phyloP scores from a whole-genome alignment of 345 rosid species.

The Eutrema japonicum region DNA sequence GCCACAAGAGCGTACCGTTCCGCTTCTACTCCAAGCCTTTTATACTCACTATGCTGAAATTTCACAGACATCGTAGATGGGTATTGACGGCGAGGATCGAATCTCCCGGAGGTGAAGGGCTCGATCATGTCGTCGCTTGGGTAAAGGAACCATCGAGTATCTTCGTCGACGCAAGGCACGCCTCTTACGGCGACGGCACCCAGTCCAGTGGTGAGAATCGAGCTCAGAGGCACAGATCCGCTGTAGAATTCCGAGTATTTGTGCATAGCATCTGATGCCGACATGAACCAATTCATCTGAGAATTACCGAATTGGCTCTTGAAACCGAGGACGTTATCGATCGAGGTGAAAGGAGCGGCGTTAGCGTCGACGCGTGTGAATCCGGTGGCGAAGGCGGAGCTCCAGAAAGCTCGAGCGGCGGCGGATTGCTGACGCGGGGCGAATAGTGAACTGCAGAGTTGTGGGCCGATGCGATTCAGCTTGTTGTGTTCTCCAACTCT shows the following conservation, averaged over 20 bases:
- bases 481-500: neutral
- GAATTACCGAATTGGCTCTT: neutral
- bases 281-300: neutral
- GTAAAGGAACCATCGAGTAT: neutral
- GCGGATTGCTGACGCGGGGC: neutral
- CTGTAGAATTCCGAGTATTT: neutral
- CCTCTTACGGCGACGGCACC: slow-evolving; percentile 4
- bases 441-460: neutral
- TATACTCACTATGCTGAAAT: neutral
- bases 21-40: neutral
- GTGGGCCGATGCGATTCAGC: slow-evolving; percentile 5
- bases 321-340: neutral
- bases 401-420: slow-evolving; percentile 7
- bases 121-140: neutral
- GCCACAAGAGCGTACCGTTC: neutral
- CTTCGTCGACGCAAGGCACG: neutral
- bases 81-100: neutral
- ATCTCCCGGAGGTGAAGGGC: neutral
- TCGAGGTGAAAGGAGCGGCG: neutral
- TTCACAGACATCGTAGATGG: neutral
- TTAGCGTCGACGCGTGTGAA: neutral
- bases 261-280: neutral
- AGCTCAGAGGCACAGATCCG: neutral
- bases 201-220: neutral
- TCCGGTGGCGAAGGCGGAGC: neutral